Conservation (phyloP, 805 yeast genomes). For the Ogataea methanolica region DNA sequence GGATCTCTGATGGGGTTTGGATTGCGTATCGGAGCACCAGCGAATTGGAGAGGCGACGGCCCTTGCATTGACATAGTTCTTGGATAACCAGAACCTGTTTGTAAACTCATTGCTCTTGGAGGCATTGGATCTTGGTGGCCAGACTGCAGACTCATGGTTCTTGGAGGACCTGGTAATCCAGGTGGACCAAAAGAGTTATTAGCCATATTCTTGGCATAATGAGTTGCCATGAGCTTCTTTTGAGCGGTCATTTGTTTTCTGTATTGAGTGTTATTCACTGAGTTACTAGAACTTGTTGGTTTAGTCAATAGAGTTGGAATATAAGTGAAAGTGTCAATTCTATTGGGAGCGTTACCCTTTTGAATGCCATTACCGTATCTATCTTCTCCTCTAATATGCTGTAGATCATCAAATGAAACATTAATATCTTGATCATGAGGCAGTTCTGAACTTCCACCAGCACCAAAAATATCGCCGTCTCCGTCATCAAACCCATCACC, state of each 20-base stretch:
- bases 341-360: constrained; percentile 19
- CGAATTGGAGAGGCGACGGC: not conserved
- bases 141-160: too few species aligned
- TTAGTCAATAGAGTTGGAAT: constrained; percentile 60
- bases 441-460: constrained; percentile 28
- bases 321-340: constrained; percentile 61
- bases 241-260: constrained; percentile 66
- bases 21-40: too few species aligned
- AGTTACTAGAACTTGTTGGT: constrained; percentile 24
- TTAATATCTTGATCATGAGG: constrained; percentile 29
- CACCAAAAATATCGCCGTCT: constrained; percentile 25
- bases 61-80: constrained; percentile 27
- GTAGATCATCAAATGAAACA: constrained; percentile 60
- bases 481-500: constrained; percentile 22
- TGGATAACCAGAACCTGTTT: constrained; percentile 16
- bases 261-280: constrained; percentile 52
- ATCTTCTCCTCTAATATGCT: constrained; percentile 61
- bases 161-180: too few species aligned
- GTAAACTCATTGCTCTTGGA: constrained; percentile 35
- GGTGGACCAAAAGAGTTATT: not conserved
- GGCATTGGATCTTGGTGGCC: constrained; percentile 1
- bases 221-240: constrained; percentile 47
- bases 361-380: constrained; percentile 43
- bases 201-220: constrained; percentile 27
- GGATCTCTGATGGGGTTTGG: constrained; percentile 25